phyloP scores from a whole-genome alignment of 768 basidiomycete species.

The Agaricus sinodeliciosus region DNA sequence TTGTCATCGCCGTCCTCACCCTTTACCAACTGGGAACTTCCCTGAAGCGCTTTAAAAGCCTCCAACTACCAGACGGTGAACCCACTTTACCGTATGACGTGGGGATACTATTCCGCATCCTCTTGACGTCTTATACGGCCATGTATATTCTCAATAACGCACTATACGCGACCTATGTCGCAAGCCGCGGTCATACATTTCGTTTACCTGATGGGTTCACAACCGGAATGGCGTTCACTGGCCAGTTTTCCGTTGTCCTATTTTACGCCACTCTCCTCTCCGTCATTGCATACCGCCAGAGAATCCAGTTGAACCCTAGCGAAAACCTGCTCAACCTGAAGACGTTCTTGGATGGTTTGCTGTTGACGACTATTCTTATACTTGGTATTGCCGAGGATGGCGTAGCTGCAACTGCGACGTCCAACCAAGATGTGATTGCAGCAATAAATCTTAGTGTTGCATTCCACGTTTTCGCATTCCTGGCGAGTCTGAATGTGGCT shows the following conservation, averaged over 20 bases:
- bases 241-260: neutral
- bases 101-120: constrained; percentile 1
- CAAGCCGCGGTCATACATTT: neutral
- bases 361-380: neutral
- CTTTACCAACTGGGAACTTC: neutral
- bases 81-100: neutral
- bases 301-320: neutral
- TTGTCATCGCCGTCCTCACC: neutral
- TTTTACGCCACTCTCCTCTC: neutral
- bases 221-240: neutral
- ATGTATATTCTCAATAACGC: neutral
- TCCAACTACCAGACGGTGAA: neutral
- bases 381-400: neutral
- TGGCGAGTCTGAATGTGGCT: neutral
- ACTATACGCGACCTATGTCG: neutral
- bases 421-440: neutral
- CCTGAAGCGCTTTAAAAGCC: neutral
- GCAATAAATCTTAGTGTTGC: neutral
- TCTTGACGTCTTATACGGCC: neutral
- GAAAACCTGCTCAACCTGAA: neutral
- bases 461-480: neutral
- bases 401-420: neutral
- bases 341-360: constrained; percentile 3
- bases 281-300: constrained; percentile 3
- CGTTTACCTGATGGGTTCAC: neutral